Base-by-base conservation (phyloP, 306 rosid genomes). In the Cicer pinnatifidum region DNA sequence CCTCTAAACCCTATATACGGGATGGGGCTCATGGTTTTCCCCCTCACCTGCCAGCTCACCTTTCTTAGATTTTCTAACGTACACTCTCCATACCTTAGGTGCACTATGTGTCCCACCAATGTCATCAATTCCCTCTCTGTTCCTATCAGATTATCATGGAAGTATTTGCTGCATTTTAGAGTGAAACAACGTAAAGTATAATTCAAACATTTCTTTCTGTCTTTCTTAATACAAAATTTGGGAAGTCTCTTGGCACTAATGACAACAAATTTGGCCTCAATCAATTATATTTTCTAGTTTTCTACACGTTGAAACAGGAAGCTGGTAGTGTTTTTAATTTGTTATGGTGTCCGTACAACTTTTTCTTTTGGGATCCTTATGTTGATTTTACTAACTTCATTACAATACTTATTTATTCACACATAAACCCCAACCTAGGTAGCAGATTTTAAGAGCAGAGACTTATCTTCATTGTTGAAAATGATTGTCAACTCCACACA, bases 321-420 rank as follows among this genome's bases (percentile, higher is more conserved):
- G 65, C 44, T 19, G 70, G 16, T 23, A 65, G 40, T 50, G 43
- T 28, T 62, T 67, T 67, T 67, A 19, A 58, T 73, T 66, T 67
- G 59, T 23, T 67, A 43, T 6, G 37, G 53, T 40, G 47, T 51
- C 69, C 70, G 48, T 64, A 54, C 37, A 54, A 19, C n/a, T 54
- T 54, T 54, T 53, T 54, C 33, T 19, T 19, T 8, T 43, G 52
- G 74, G 69, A 63, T 28, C 19, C 3, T 62, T 41, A 20, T 78
- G 62, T 20, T 56, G 57, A 7, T 35, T 9, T 16, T 77, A 17
- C 58, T 20, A 43, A 28, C 59, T 50, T 78, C 37, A 11, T 40
- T 40, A 2, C 17, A 61, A 9, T 20, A 13, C 43, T 52, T 4
- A 64, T n/a, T 59, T 16, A 53, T 63, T 11, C 67, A 3, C 67